These are phyloP conservation scores for Lichtheimia corymbifera DNA, from an alignment of 371 early-diverging fungal genomes.

Conservation along the genomic window DNA sequence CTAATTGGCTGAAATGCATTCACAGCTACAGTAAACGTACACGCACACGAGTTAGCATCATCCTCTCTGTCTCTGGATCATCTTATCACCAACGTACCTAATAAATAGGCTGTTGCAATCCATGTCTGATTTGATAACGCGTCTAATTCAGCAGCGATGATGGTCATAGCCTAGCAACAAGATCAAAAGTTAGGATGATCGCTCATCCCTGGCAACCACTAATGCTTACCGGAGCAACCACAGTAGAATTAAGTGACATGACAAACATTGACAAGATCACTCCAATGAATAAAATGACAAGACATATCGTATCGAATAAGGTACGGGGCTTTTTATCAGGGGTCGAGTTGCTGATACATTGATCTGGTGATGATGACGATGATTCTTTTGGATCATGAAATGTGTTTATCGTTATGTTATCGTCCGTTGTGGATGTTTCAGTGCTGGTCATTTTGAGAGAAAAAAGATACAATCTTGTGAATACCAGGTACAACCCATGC, in stretches of 20 bases:
- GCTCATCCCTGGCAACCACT: no score
- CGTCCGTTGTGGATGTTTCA: no score
- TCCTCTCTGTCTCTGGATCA: no score
- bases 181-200: no score
- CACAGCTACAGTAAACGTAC: no score
- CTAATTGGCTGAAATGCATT: constrained; percentile 56
- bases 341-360: not conserved
- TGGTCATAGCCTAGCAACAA: constrained; percentile 16
- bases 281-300: not conserved
- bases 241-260: constrained; percentile 73
- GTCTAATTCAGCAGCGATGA: constrained; percentile 11
- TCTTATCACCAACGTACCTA: no score
- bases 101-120: constrained; percentile 37
- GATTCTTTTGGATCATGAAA: not conserved
- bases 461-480: no score
- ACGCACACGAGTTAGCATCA: no score
- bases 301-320: not conserved
- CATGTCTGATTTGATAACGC: constrained; percentile 12
- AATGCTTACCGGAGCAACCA: constrained; percentile 51
- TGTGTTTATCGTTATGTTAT: not conserved
- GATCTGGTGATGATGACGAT: not conserved
- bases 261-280: constrained; percentile 51
- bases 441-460: no score
- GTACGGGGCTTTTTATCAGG: not conserved
- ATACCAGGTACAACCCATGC: no score